Evolutionary conservation across 495 filamentous ascomycete species (phyloP), one percentile per base, ranked within the genome.

Genomic region (Cudoniella acicularis): DNA sequence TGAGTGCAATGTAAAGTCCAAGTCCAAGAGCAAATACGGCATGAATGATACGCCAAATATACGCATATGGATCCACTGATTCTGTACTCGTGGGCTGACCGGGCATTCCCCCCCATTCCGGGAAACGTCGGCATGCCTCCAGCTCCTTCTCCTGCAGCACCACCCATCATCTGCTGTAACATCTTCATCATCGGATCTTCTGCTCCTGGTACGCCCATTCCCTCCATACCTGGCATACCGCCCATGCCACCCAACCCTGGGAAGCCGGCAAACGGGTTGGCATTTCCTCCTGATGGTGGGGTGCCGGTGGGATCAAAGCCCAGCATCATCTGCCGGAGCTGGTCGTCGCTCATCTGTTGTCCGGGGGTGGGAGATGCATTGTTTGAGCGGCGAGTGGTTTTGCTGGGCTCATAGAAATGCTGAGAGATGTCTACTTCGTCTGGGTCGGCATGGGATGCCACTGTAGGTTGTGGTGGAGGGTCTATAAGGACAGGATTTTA

Each of bases 1-100:
- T 73, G 49, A 88, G 53, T 49, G 81, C 75, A 50, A 95, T 79
- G 67, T 94, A 96, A 10, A 89, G 62, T 0, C 86, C 89, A 3
- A 96, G 75, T 0, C 74, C 70, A 11, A 95, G 67, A 0, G 91
- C 84, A 70, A 92, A 88, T 0, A 90, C 41, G 1, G 84, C 81
- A 70, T 96, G 92, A 16, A 94, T 67, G 13, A 90, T 75, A 52
- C 88, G 85, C 90, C 91, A 96, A 0, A 90, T 56, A 56, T 83
- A 79, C 1, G 66, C 64, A 40, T 61, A 64, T 13, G 66, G 59
- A 42, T 72, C 75, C 1, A 64, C 73, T 21, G 70, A 65, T 24
- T 64, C 74, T 49, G 65, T 68, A 52, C 66, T 69, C 6, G 67
- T 54, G 11, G 61, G 45, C 24, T 67, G 51, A 25, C 61, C 43